A percentile compares a stretch with the other conserved stretches of the same genome.
These are phyloP conservation scores for Ophiosphaerella narmari DNA, from an alignment of 2,329 filamentous ascomycete genomes.

Conservation along the genomic window DNA sequence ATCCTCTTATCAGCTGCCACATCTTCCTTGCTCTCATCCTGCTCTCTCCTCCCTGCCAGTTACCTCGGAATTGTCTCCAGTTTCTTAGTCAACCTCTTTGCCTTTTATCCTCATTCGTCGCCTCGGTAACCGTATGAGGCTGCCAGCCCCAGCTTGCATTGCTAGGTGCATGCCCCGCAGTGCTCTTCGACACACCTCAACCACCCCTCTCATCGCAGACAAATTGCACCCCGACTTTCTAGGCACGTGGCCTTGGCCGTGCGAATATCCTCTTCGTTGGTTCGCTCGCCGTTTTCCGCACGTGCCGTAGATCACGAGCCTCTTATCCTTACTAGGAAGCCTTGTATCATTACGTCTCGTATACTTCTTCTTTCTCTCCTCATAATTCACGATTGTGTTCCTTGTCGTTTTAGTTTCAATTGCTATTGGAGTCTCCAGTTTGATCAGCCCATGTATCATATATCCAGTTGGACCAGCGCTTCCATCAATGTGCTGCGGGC, in stretches of 20 bases:
- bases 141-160: conserved; percentile 20
- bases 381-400: neutral
- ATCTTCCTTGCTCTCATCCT: conserved; percentile 24
- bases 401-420: conserved; percentile 14
- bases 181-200: conserved; percentile 16
- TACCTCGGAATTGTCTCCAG: conserved; percentile 8
- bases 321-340: conserved; percentile 1
- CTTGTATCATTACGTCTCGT: conserved; percentile 1
- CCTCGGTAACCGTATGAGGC: conserved; percentile 21
- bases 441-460: conserved; percentile 20
- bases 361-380: conserved; percentile 12
- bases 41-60: conserved; percentile 12
- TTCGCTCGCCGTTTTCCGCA: conserved; percentile 16
- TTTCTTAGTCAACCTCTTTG: conserved; percentile 7
- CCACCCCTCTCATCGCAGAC: conserved; percentile 7
- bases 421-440: conserved; percentile 10
- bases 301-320: conserved; percentile 6
- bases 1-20: conserved; percentile 39
- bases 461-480: conserved; percentile 5
- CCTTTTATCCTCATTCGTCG: conserved; percentile 16
- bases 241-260: conserved; percentile 12
- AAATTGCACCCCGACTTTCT: conserved; percentile 9
- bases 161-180: conserved; percentile 27
- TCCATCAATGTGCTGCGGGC: conserved; percentile 7
- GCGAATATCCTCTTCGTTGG: conserved; percentile 7